These are phyloP conservation scores for Wickerhamomyces subpelliculosus DNA, from an alignment of 805 yeast genomes.

Conservation along the genomic window DNA sequence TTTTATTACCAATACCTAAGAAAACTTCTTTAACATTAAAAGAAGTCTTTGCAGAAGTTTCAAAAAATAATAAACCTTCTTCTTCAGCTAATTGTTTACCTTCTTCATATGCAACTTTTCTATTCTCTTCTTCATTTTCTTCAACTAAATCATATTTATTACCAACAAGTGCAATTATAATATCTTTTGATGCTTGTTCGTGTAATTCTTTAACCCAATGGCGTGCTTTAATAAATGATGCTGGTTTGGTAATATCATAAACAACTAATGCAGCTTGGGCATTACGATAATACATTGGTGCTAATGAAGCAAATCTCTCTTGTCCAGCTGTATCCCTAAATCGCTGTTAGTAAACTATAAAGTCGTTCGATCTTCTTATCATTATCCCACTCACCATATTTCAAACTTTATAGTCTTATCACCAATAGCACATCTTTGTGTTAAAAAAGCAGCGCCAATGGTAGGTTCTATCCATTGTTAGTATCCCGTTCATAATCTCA, in stretches of 20 bases:
- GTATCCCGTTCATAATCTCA: conserved; percentile 1
- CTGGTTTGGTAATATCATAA: conserved; percentile 91
- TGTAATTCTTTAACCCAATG: conserved; percentile 97
- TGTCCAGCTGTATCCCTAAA: conserved; percentile 90
- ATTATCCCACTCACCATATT: conserved; percentile 48
- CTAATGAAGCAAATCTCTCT: conserved; percentile 91
- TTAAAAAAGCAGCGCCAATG: conserved; percentile 94
- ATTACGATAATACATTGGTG: conserved; percentile 96
- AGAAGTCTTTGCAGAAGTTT: conserved; percentile 90
- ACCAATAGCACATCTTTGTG: conserved; percentile 87
- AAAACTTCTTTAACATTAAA: conserved; percentile 88
- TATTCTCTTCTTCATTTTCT: conserved; percentile 41
- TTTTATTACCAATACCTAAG: conserved; percentile 79
- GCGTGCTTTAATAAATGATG: conserved; percentile 90
- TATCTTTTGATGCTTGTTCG: conserved; percentile 90
- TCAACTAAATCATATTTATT: conserved; percentile 81
- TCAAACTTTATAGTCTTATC: conserved; percentile 85
- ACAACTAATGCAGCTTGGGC: conserved; percentile 97
- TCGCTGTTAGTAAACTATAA: conserved; percentile 1
- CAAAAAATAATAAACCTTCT: conserved; percentile 85
- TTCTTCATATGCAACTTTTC: conserved; percentile 82
- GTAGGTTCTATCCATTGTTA: conserved; percentile 61
- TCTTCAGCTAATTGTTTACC: conserved; percentile 86
- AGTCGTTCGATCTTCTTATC: not conserved
- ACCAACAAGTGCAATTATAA: conserved; percentile 89